Conservation (phyloP, 257 asterid genomes). For the Cruciata laevipes region DNA sequence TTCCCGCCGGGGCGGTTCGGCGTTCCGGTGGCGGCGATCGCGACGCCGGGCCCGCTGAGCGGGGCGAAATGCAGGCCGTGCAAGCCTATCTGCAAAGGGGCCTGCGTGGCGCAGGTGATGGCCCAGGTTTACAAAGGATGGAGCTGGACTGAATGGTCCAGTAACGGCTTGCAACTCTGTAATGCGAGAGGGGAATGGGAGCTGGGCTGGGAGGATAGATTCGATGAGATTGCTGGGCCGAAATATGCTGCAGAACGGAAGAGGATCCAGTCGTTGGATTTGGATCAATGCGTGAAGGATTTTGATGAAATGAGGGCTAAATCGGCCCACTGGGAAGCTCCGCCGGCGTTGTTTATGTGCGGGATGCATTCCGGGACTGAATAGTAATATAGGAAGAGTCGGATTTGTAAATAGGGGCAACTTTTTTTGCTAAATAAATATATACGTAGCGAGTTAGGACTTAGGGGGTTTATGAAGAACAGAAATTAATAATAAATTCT, state of each 20-base stretch:
- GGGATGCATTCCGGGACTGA: conserved; percentile 35
- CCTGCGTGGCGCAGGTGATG: conserved; percentile 66
- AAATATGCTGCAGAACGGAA: conserved; percentile 42
- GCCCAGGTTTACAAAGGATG: conserved; percentile 38
- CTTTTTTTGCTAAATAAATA: background rate
- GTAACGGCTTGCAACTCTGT: conserved; percentile 52
- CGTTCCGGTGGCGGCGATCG: conserved; percentile 73
- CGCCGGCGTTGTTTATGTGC: conserved; percentile 49
- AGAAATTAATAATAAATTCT: too few relatives aligned
- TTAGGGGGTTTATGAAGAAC: too few relatives aligned
- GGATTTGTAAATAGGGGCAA: background rate
- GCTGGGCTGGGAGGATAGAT: conserved; percentile 58
- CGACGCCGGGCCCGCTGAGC: conserved; percentile 72
- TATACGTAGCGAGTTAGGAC: background rate
- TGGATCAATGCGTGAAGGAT: conserved; percentile 47
- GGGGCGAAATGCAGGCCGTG: conserved; percentile 96
- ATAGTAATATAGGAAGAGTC: background rate
- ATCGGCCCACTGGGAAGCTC: conserved; percentile 61
- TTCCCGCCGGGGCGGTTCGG: conserved; percentile 63
- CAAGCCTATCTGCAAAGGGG: conserved; percentile 45
- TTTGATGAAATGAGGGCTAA: conserved; percentile 45
- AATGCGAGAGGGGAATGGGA: conserved; percentile 79
- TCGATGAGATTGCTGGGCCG: conserved; percentile 49
- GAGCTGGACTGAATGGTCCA: conserved; percentile 92
- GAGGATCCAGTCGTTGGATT: conserved; percentile 32